Percentiles rank a stretch among this genome's conserved stretches.
Evolutionary conservation across 495 filamentous ascomycete genomes (phyloP).

Genomic region (Penicillium macrosclerotiorum): DNA sequence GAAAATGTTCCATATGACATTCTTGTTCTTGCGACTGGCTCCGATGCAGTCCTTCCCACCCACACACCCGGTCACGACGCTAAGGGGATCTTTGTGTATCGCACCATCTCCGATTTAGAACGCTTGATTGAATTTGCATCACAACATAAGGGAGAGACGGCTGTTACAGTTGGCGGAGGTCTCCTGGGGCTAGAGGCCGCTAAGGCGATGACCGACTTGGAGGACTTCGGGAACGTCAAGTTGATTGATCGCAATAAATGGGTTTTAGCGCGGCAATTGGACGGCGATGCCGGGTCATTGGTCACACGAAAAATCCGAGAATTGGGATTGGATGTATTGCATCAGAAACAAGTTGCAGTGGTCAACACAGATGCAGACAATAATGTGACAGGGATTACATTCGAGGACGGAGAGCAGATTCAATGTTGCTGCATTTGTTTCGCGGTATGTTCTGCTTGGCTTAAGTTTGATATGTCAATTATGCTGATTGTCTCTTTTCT

Average conservation of each 20-base stretch:
- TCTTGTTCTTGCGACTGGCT: slow-evolving; percentile 88
- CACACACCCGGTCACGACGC: slow-evolving; percentile 83
- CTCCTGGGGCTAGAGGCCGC: slow-evolving; percentile 89
- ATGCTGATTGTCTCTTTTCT: too few relatives aligned
- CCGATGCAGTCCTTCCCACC: slow-evolving; percentile 78
- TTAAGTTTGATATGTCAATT: too few relatives aligned
- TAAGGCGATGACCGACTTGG: slow-evolving; percentile 90
- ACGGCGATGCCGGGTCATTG: slow-evolving; percentile 77
- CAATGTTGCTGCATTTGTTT: slow-evolving; percentile 86
- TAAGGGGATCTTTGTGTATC: slow-evolving; percentile 90
- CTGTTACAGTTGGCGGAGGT: slow-evolving; percentile 87
- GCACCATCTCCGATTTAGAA: slow-evolving; percentile 83
- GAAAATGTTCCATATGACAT: slow-evolving; percentile 78
- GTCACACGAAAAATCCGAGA: slow-evolving; percentile 80
- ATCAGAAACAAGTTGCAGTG: slow-evolving; percentile 71
- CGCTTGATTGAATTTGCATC: slow-evolving; percentile 73
- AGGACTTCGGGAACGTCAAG: slow-evolving; percentile 73
- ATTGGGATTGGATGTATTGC: slow-evolving; percentile 80
- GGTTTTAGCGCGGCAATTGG: slow-evolving; percentile 84
- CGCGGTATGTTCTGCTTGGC: slow-evolving; percentile 54
- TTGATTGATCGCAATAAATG: slow-evolving; percentile 88
- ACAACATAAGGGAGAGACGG: slow-evolving; percentile 63
- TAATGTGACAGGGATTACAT: slow-evolving; percentile 69
- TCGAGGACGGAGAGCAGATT: slow-evolving; percentile 83
- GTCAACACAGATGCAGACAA: slow-evolving; percentile 69